Base-by-base conservation (phyloP, 768 basidiomycete species). In the Trametes villosa region DNA sequence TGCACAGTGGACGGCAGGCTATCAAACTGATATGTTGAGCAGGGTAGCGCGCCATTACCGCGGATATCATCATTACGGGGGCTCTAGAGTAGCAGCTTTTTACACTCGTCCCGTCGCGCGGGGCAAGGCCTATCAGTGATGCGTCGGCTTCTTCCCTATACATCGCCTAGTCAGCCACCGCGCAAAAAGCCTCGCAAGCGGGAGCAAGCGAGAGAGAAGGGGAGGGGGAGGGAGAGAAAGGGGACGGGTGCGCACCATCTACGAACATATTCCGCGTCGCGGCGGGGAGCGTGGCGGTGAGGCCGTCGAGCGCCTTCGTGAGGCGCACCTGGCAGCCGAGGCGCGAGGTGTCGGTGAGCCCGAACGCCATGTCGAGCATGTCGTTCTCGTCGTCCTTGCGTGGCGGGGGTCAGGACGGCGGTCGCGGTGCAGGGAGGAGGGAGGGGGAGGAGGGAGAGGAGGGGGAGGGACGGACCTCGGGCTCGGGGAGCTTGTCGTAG, bases 261-360 rank as follows among this genome's bases (percentile, higher is more conserved):
- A 96, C 93, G 72, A 94, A 96, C 94, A 99, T 94, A 77, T 98
- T 98, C 71, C 96, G 78, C 33, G 96, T 98, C 17, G 96, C 96
- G 22, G 89, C 81, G 1, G 96, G 96, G 22, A 99, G 77, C 12
- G 80, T 90, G n/a, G 87, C 90, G 0, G 83, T 84, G 71, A 96
- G 87, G 24, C 92, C 95, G 69, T 97, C 90, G 66, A 98, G 73
- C 49, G 91, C 91, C 57, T 79, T 85, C 11, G 89, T 92, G 29
- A 99, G 74, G 53, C 87, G 74, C 72, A 91, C 88, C 71, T 91
- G 90, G 69, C 90, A 91, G 0, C 91, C 91, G 20, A 92, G 76
- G 11, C 87, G 79, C 63, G 90, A 96, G 66, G 96, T 98, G 69
- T 98, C 96, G 0, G 94, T 96, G 53, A 98, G 80, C 0, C 94